Evolutionary conservation across 306 rosid species (phyloP), one percentile per base, ranked within the genome.

Genomic region (Corylus avellana): DNA sequence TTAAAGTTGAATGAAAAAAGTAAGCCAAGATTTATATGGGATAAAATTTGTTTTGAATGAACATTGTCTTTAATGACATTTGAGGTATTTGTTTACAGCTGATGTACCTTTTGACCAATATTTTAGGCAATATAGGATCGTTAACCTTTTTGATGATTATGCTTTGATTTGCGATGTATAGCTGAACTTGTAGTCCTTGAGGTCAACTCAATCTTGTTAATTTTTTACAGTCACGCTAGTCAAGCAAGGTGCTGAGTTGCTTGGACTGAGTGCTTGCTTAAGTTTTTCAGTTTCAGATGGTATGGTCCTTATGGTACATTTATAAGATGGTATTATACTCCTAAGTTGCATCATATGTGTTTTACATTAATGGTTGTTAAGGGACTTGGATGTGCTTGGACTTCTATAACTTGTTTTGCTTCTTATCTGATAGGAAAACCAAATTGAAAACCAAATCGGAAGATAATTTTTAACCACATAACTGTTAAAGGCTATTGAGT

Each of bases 211-310:
- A 39, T 16, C 22, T 66, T 17, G 48, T n/a, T 42, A 7, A 67
- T 2, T 18, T 37, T 67, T 67, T 39, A 20, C 3, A 1, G 20
- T 67, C 72, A 3, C 50, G 8, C 7, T 37, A 37, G 20, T 42
- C 27, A 39, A 67, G 51, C 50, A 17, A 67, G 42, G 50, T 67
- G 72, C 51, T 67, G 29, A 9, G 50, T 39, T 29, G 44, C 46
- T 32, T 62, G 20, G 14, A 12, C 14, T 27, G 69, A 54, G 8
- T 18, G 35, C 63, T 63, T 27, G 14, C 57, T 59, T 44, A 11
- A 75, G 75, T 50, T 56, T 39, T 75, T 74, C 25, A 54, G 71
- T 27, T 74, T 32, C 37, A 56, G 50, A 73, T n/a, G 68, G 73
- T 81, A 61, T 16, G 29, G 12, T 49, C 12, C 47, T 74, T 47